These are phyloP conservation scores for Physcomitrium patens DNA, from an alignment of 225 moss, liverwort and hornwort species.

Conservation along the genomic window DNA sequence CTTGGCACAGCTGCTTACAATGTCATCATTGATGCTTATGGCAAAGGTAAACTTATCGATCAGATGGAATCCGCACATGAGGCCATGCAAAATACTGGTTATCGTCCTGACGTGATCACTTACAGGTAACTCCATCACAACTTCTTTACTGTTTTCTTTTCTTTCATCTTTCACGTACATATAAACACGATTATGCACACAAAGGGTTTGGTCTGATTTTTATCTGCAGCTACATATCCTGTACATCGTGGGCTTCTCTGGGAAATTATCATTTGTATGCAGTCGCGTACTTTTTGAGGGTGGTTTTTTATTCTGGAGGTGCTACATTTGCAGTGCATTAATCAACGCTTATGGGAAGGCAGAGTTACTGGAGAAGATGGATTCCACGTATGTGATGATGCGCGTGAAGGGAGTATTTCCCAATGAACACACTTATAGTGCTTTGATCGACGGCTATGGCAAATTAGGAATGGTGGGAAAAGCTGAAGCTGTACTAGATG, in stretches of 20 bases:
- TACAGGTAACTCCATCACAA: constrained; percentile 44
- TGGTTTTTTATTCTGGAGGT: constrained; percentile 3
- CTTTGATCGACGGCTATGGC: constrained; percentile 73
- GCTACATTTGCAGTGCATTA: constrained; percentile 51
- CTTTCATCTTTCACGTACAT: too few species aligned
- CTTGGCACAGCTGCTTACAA: constrained; percentile 70
- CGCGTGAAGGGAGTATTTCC: constrained; percentile 57
- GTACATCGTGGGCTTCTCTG: neutral
- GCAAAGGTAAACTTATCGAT: constrained; percentile 69
- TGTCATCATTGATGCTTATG: constrained; percentile 74
- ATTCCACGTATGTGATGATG: constrained; percentile 63
- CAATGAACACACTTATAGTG: constrained; percentile 66
- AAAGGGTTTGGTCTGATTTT: neutral
- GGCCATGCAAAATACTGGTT: constrained; percentile 59
- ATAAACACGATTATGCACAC: too few species aligned
- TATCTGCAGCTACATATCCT: neutral
- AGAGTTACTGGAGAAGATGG: constrained; percentile 61
- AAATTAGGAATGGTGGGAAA: constrained; percentile 68
- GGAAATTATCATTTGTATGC: constrained; percentile 17
- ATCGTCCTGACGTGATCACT: constrained; percentile 71
- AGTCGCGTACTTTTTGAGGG: constrained; percentile 18
- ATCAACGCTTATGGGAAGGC: constrained; percentile 79
- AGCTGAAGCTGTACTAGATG: constrained; percentile 54
- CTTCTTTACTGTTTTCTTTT: neutral
- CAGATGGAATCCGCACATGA: constrained; percentile 63